These are phyloP conservation scores for Oryza nivara DNA, from an alignment of 176 grass and related monocot genomes.

Conservation along the genomic window DNA sequence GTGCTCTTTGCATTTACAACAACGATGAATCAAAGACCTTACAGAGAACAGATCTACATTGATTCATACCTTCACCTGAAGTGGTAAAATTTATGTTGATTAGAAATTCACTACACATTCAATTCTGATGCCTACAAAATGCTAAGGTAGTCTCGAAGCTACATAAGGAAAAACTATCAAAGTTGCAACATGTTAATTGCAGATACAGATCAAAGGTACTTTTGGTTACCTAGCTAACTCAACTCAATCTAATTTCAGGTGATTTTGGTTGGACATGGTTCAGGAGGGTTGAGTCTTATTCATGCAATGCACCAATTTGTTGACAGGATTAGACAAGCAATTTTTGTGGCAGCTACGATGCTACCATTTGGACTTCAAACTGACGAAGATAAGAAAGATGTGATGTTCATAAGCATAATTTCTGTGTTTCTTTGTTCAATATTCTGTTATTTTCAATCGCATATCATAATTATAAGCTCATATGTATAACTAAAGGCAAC, in stretches of 20 bases:
- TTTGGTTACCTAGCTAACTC: slow-evolving; percentile 1
- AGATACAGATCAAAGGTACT: neutral
- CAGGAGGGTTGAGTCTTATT: slow-evolving; percentile 61
- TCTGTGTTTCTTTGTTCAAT: neutral
- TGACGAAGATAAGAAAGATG: slow-evolving; percentile 66
- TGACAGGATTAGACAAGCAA: slow-evolving; percentile 52
- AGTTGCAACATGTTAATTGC: neutral
- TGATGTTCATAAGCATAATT: slow-evolving; percentile 30
- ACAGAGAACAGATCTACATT: neutral
- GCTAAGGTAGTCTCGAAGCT: neutral
- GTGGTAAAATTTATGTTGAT: neutral
- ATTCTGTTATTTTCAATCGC: neutral
- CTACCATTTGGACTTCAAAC: slow-evolving; percentile 67
- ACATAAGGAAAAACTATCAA: neutral
- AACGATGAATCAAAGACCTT: neutral
- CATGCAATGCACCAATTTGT: slow-evolving; percentile 62
- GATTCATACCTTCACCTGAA: neutral
- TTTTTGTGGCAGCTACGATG: slow-evolving; percentile 73
- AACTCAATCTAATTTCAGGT: slow-evolving; percentile 41
- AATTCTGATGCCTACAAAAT: neutral
- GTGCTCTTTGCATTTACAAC: neutral
- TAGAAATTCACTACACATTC: neutral
- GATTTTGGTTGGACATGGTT: slow-evolving; percentile 61
- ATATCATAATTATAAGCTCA: neutral
- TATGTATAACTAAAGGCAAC: neutral